A percentile compares a stretch with the other conserved stretches of the same genome.
phyloP scores from a whole-genome alignment of 306 rosid species.

The Ceratonia siliqua region DNA sequence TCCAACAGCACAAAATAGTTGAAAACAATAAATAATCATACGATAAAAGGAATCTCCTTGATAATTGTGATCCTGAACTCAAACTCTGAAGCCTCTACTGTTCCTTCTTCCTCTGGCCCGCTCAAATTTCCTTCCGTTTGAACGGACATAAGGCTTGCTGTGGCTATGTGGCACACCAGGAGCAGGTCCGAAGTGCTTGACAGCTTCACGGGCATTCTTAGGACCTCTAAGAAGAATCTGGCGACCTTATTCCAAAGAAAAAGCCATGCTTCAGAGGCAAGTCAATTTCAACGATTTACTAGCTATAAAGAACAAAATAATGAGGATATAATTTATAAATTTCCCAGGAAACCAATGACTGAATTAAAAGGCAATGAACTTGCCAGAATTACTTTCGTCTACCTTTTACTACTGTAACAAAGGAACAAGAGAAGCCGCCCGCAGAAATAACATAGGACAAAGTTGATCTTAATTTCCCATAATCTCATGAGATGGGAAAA shows the following conservation, averaged over 20 bases:
- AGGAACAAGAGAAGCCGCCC: background rate
- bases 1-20: background rate
- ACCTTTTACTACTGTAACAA: too few relatives aligned
- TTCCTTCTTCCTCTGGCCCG: constrained; percentile 51
- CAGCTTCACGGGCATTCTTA: constrained; percentile 53
- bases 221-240: constrained; percentile 48
- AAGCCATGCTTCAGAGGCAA: background rate
- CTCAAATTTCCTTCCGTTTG: constrained; percentile 52
- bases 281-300: background rate
- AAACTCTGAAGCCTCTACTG: constrained; percentile 49
- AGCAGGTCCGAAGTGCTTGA: constrained; percentile 53
- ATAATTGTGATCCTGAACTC: background rate
- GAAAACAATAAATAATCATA: background rate
- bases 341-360: background rate
- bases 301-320: background rate
- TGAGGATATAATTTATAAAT: background rate
- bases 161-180: constrained; percentile 57
- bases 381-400: background rate
- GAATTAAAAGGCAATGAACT: background rate
- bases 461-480: too few relatives aligned
- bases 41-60: background rate
- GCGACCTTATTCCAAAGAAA: background rate
- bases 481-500: too few relatives aligned
- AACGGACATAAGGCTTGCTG: constrained; percentile 46
- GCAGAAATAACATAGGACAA: too few relatives aligned